phyloP scores from a whole-genome alignment of 176 grass and related monocot genomes.

The Phoenix roebelenii region DNA sequence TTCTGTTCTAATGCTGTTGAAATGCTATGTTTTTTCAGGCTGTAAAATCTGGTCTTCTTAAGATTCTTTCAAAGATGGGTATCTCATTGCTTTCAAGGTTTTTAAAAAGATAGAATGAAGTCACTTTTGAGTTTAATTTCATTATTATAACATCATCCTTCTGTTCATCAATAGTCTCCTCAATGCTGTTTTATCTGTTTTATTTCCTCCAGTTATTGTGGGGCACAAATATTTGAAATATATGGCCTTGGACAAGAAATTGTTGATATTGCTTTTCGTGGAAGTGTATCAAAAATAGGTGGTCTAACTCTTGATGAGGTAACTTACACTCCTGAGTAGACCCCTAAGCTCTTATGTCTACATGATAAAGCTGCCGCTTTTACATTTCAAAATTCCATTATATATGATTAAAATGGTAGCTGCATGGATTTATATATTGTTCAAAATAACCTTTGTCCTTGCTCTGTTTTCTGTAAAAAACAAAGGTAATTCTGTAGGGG shows the following conservation, averaged over 20 bases:
- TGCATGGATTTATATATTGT: no score
- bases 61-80: constrained; percentile 99
- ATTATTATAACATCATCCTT: no score
- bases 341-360: no score
- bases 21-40: constrained; percentile 39
- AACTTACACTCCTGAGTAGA: constrained; percentile 14
- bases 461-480: no score
- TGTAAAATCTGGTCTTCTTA: constrained; percentile 89
- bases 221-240: constrained; percentile 99
- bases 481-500: no score
- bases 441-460: no score
- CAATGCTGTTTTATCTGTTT: constrained; percentile 12
- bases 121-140: no score
- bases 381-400: no score
- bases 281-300: constrained; percentile 98
- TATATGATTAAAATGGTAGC: no score
- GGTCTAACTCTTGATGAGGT: constrained; percentile 97
- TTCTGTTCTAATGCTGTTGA: constrained; percentile 8
- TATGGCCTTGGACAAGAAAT: constrained; percentile 97
- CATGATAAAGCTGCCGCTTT: no score
- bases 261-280: constrained; percentile 92
- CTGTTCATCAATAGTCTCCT: no score
- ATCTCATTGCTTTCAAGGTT: constrained; percentile 99
- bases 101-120: constrained; percentile 16
- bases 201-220: constrained; percentile 74